These are phyloP conservation scores for Pharus latifolius DNA, from an alignment of 176 grass and related monocot species.

Conservation along the genomic window DNA sequence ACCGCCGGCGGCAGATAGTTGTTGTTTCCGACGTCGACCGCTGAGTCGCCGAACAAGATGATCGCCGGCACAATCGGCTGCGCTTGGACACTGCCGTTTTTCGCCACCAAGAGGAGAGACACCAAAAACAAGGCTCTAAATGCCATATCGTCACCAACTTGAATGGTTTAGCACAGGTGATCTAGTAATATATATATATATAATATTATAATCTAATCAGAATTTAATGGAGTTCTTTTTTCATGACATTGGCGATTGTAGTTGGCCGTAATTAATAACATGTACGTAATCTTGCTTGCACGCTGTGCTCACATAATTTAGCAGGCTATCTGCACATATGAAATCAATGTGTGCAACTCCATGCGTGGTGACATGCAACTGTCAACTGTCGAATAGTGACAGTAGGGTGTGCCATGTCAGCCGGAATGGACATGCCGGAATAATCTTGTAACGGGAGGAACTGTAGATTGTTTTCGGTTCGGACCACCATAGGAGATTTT, in stretches of 20 bases:
- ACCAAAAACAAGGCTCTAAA: neutral
- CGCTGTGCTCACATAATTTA: neutral
- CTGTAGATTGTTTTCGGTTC: no score
- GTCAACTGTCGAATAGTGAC: neutral
- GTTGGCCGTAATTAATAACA: neutral
- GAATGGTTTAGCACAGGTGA: no score
- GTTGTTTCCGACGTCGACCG: constrained; percentile 85
- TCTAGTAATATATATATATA: no score
- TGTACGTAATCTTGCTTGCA: no score
- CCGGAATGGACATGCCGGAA: no score
- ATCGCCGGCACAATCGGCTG: constrained; percentile 54
- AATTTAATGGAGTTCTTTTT: no score
- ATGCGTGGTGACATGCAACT: neutral
- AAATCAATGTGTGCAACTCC: neutral
- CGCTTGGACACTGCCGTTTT: neutral
- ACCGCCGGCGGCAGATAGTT: constrained; percentile 34
- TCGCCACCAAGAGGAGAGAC: neutral
- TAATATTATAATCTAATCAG: no score
- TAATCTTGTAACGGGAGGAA: no score
- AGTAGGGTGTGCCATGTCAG: no score
- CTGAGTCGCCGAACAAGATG: constrained; percentile 72
- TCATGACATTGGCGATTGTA: neutral
- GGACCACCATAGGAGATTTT: no score
- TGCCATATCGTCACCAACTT: no score
- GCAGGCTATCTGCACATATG: no score